A percentile compares a stretch with the other conserved stretches of the same genome.
These are phyloP conservation scores for Wickerhamiella cacticola DNA, from an alignment of 805 yeast species.

Conservation along the genomic window DNA sequence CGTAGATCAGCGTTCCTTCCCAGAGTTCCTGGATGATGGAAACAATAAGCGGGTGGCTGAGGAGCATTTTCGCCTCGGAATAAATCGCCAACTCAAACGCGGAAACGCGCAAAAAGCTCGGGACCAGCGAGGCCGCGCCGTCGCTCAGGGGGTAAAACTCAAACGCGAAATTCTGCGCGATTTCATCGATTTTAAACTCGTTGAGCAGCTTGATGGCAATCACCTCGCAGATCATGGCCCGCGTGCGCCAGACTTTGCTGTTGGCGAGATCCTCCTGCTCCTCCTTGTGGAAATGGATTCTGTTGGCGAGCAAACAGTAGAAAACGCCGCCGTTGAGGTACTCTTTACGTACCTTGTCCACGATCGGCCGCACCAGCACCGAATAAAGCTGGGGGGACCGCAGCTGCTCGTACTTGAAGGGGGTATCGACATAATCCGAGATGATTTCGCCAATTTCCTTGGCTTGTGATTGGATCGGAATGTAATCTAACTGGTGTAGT, in stretches of 20 bases:
- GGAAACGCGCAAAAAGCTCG: slow-evolving; percentile 32
- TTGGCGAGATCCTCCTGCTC: slow-evolving; percentile 25
- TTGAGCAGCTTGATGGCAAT: slow-evolving; percentile 39
- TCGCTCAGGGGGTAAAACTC: slow-evolving; percentile 37
- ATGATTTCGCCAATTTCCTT: slow-evolving; percentile 34
- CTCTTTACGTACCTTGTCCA: slow-evolving; percentile 27
- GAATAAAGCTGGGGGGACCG: slow-evolving; percentile 40
- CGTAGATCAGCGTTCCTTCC: slow-evolving; percentile 39
- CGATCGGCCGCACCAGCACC: slow-evolving; percentile 38
- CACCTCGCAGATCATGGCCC: slow-evolving; percentile 43
- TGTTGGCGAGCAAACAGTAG: slow-evolving; percentile 31
- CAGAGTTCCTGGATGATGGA: slow-evolving; percentile 39
- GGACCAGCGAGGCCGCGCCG: slow-evolving; percentile 24
- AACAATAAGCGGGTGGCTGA: slow-evolving; percentile 42
- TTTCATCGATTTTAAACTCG: slow-evolving; percentile 32
- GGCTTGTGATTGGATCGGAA: slow-evolving; percentile 29
- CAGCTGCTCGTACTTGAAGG: slow-evolving; percentile 41
- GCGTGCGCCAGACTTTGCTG: slow-evolving; percentile 32
- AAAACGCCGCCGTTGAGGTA: slow-evolving; percentile 28
- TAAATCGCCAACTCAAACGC: slow-evolving; percentile 42
- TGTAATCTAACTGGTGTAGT: slow-evolving; percentile 24
- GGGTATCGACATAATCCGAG: slow-evolving; percentile 33
- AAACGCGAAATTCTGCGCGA: slow-evolving; percentile 37
- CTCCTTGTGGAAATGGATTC: slow-evolving; percentile 31
- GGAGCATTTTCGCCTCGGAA: slow-evolving; percentile 40